phyloP scores from a whole-genome alignment of 768 basidiomycete genomes.

The Mycena crocata region DNA sequence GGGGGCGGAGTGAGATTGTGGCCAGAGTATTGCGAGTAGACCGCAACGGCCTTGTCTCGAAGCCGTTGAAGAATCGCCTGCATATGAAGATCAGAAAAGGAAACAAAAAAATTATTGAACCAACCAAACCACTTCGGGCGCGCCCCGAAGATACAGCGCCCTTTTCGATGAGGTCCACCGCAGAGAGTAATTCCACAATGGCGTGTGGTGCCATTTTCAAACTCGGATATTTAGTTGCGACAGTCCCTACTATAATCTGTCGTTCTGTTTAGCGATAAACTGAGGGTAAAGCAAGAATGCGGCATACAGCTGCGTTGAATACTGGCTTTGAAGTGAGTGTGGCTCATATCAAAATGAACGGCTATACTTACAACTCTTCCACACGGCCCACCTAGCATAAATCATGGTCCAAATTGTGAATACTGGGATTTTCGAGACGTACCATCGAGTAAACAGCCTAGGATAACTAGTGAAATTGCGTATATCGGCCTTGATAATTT shows the following conservation, averaged over 20 bases:
- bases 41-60: conserved; percentile 30
- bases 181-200: conserved; percentile 55
- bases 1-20: conserved; percentile 25
- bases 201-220: conserved; percentile 58
- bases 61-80: conserved; percentile 33
- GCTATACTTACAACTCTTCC: conserved; percentile 42
- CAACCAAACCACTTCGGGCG: conserved; percentile 53
- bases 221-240: conserved; percentile 52
- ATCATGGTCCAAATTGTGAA: conserved; percentile 46
- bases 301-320: conserved; percentile 29
- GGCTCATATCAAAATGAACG: neutral
- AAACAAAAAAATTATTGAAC: neutral
- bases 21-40: conserved; percentile 29
- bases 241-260: conserved; percentile 55
- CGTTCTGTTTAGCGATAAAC: neutral
- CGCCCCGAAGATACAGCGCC: conserved; percentile 51
- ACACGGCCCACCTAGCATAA: conserved; percentile 56
- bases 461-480: conserved; percentile 34
- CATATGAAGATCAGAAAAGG: neutral
- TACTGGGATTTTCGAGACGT: conserved; percentile 36
- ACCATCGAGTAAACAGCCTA: conserved; percentile 36
- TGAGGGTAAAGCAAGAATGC: neutral
- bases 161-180: conserved; percentile 54
- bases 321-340: conserved; percentile 6
- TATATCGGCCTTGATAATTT: conserved; percentile 49